Base-by-base conservation (phyloP, 192 early-diverging fungal genomes). In the Coemansia sp. region DNA sequence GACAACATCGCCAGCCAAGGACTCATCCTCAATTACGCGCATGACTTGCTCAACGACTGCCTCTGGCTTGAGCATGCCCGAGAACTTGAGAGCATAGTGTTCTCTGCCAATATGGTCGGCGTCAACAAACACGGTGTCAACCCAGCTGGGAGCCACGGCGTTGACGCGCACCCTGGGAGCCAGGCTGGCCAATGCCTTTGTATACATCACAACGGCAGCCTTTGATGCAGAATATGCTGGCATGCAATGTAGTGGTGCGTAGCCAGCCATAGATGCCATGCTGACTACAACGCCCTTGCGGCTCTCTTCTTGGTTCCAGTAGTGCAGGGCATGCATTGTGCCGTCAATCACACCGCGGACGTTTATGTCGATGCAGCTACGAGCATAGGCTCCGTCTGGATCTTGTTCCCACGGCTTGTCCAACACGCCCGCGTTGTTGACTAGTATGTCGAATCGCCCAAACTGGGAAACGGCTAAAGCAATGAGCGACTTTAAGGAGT, bases 191-290 rank as follows among this genome's bases (percentile, higher is more conserved):
- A 79, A 56, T 0, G 59, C 34, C 39, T 73, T 72, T 9, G 84
- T 83, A 32, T 83, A 85, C 14, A 72, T 70, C n/a, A 83, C 71
- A 17, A 89, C 86, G 8, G 86, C 90, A n/a, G 80, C 85, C 73
- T 92, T 92, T 12, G 87, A 83, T 3, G 88, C 87, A 15, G 82
- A 76, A 60, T 92, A 92, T 14, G 86, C 83, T 4, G 90, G 83
- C 40, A 83, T 74, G 29, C 58, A 60, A 2, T 61, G 21, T 21
- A 81, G 17, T 3, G 82, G 79, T 29, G 63, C 53, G 17, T 85
- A 67, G 0, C 83, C 88, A 0, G 90, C 87, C 27, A 84, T 60
- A 1, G 87, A 89, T 8, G 87, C 87, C 8, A 86, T 83, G 60
- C 88, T 93, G 37, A 93, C 60, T 7, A 90, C 82, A 3, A 89